Evolutionary conservation across 1,284 basidiomycete species (phyloP), one percentile per base, ranked within the genome.

Genomic region (Naganishia sp.): DNA sequence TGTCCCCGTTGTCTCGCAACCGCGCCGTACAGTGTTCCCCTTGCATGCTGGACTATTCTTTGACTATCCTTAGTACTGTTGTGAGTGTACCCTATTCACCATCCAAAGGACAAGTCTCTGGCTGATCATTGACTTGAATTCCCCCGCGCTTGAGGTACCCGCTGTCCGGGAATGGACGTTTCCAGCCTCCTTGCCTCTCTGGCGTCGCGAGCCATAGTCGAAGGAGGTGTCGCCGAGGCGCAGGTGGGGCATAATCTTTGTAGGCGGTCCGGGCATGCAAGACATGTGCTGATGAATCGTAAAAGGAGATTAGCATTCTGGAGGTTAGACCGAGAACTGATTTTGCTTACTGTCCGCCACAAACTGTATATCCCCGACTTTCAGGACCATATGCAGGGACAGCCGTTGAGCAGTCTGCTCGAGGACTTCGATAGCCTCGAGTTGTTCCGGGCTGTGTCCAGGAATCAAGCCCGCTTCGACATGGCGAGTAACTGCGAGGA

Each of bases 211-310:
- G 71, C 81, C 81, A 82, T 11, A 82, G 72, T n/a, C 81, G 72
- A 67, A 81, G 75, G 49, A 82, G 74, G 68, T 82, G 81, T 39
- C 81, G 70, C 21, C 79, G 71, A 1, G 77, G 77, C 3, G 71
- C 72, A 1, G 79, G 78, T 0, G 77, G 75, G 2, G 75, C 72
- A 55, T 78, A 75, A 68, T 81, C 81, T 56, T 71, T 75, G 71
- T 81, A 81, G 31, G 78, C 80, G 5, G 81, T 81, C 32, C 81
- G 71, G 0, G 80, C 78, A 65, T 81, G 80, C 67, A 81, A 71
- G 56, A 79, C 75, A 67, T 80, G 79, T 2, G 75, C 72, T 71
- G 32, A 50, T 15, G 11, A 55, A 69, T 70, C 39, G 56, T 57
- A 69, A 21, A 15, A 18, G 21, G 55, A 39, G 61, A 57, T 41